Evolutionary conservation across 805 yeast genomes (phyloP).

Genomic region (Sugiyamaella mastotermitis): DNA sequence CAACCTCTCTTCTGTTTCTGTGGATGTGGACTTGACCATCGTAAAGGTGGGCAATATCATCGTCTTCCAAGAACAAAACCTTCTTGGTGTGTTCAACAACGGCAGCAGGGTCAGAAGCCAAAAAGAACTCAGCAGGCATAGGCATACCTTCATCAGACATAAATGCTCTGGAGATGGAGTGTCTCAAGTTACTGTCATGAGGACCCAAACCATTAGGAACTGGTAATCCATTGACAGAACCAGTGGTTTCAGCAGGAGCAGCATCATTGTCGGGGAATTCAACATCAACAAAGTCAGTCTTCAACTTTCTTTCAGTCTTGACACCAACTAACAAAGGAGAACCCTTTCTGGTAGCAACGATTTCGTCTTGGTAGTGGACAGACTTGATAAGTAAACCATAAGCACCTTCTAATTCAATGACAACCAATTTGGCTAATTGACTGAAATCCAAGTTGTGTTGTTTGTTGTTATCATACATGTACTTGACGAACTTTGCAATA

Average conservation of each 20-base stretch:
- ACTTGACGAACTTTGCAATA: slow-evolving; percentile 92
- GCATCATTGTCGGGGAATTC: slow-evolving; percentile 69
- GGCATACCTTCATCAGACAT: slow-evolving; percentile 89
- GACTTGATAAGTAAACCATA: slow-evolving; percentile 94
- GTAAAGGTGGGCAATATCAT: slow-evolving; percentile 96
- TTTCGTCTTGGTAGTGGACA: slow-evolving; percentile 88
- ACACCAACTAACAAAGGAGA: slow-evolving; percentile 97
- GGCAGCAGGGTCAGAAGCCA: slow-evolving; percentile 96
- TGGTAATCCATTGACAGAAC: background rate
- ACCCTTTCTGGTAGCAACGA: slow-evolving; percentile 96
- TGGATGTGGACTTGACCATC: slow-evolving; percentile 98
- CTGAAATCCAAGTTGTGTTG: slow-evolving; percentile 72
- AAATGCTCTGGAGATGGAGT: slow-evolving; percentile 94
- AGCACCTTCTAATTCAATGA: slow-evolving; percentile 93
- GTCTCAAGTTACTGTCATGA: slow-evolving; percentile 44
- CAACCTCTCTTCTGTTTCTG: slow-evolving; percentile 80
- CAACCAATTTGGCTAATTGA: slow-evolving; percentile 85
- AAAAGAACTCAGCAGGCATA: slow-evolving; percentile 90
- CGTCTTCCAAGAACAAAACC: slow-evolving; percentile 93
- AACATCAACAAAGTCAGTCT: slow-evolving; percentile 97
- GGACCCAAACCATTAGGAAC: slow-evolving; percentile 11
- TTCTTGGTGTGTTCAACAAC: slow-evolving; percentile 95
- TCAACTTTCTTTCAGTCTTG: slow-evolving; percentile 88
- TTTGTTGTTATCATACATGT: slow-evolving; percentile 80
- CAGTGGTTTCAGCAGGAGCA: slow-evolving; percentile 15